A percentile compares a stretch with the other conserved stretches of the same genome.
Conservation (phyloP, 2,329 filamentous ascomycete genomes). For the Bretziella fagacearum region DNA sequence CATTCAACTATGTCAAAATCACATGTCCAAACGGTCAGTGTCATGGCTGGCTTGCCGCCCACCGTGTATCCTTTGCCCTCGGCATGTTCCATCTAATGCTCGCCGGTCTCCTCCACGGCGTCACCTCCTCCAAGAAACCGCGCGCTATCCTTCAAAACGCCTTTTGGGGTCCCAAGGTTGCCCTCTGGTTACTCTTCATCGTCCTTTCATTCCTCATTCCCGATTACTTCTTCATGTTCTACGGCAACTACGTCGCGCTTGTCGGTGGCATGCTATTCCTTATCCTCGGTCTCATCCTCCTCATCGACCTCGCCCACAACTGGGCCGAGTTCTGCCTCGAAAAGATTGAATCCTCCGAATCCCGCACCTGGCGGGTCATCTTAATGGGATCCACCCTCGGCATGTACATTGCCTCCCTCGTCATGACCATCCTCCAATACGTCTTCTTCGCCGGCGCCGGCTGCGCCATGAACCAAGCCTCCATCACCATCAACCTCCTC, state of each 20-base stretch:
- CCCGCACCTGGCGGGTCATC: slow-evolving; percentile 64
- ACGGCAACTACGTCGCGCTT: slow-evolving; percentile 87
- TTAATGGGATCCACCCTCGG: slow-evolving; percentile 81
- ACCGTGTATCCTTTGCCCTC: slow-evolving; percentile 94
- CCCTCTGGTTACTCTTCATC: slow-evolving; percentile 73
- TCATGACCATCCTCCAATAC: slow-evolving; percentile 95
- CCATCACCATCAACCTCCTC: slow-evolving; percentile 84
- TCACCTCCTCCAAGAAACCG: slow-evolving; percentile 70
- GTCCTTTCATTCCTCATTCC: slow-evolving; percentile 92
- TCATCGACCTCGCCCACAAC: slow-evolving; percentile 88
- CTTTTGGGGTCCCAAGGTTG: slow-evolving; percentile 95
- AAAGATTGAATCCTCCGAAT: slow-evolving; percentile 83
- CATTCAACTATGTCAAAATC: slow-evolving; percentile 91
- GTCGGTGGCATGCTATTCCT: slow-evolving; percentile 83
- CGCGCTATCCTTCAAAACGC: slow-evolving; percentile 86
- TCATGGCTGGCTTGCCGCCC: slow-evolving; percentile 89
- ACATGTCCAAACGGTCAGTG: slow-evolving; percentile 81
- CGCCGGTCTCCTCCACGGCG: slow-evolving; percentile 68
- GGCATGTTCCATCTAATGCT: slow-evolving; percentile 85
- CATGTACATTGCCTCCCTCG: slow-evolving; percentile 84
- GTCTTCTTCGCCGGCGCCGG: slow-evolving; percentile 72
- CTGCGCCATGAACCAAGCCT: slow-evolving; percentile 92
- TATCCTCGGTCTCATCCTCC: slow-evolving; percentile 73
- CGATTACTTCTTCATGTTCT: slow-evolving; percentile 84
- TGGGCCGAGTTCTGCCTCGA: slow-evolving; percentile 95